Evolutionary conservation across 176 grass and related monocot genomes (phyloP).

Genomic region (Zoysia pacifica): DNA sequence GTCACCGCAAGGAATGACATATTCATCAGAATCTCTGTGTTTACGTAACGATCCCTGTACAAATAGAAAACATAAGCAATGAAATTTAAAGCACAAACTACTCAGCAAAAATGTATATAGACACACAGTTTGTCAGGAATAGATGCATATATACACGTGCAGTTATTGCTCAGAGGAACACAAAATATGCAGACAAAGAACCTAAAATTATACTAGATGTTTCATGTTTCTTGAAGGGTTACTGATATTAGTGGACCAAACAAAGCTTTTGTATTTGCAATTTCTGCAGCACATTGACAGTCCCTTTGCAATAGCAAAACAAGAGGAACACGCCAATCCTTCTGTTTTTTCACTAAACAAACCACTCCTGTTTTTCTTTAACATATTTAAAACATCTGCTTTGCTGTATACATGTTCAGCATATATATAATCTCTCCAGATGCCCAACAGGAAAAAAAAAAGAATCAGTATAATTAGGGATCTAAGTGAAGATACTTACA

Average conservation of each 20-base stretch:
- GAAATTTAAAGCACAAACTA: conserved; percentile 17
- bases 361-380: neutral
- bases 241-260: conserved; percentile 24
- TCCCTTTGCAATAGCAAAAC: conserved; percentile 12
- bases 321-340: conserved; percentile 5
- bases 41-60: conserved; percentile 81
- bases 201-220: neutral
- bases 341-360: conserved; percentile 21
- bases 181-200: conserved; percentile 11
- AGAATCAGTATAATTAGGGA: neutral
- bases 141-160: neutral
- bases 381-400: conserved; percentile 2
- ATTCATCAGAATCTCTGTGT: conserved; percentile 73
- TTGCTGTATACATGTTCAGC: neutral
- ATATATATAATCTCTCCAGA: neutral
- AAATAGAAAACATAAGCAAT: conserved; percentile 38
- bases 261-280: conserved; percentile 21
- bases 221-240: conserved; percentile 10
- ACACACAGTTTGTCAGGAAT: neutral
- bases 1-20: conserved; percentile 82
- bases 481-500: conserved; percentile 49
- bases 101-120: neutral
- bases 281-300: neutral
- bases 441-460: conserved; percentile 15
- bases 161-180: conserved; percentile 22